Evolutionary conservation across 139 green algal species (phyloP), one percentile per base, ranked within the genome.

Genomic region (Astrephomene gubernaculifera): DNA sequence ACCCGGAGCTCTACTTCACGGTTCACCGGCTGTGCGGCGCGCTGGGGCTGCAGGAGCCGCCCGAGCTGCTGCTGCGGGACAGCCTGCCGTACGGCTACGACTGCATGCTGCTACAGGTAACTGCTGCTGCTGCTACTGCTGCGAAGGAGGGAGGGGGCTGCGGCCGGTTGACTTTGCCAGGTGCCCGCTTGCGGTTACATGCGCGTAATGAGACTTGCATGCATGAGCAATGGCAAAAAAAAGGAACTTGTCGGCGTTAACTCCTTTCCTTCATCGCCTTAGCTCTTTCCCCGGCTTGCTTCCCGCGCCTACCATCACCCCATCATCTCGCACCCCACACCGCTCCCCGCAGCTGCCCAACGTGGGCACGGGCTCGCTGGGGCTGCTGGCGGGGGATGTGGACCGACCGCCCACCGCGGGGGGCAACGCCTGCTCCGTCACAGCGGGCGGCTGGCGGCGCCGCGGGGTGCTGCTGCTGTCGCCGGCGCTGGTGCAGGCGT

Each of bases 391-490:
- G 2, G 39, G 19, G 1, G 75, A 82, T 41, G 39, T 41, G 27
- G 57, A 82, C 57, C 57, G 75, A 7, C 75, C 44, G 29, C 57
- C 27, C 29, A 4, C 39, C 29, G 41, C 9, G 43, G 70, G 43
- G n/a, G n/a, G n/a, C n/a, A n/a, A n/a, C 29, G 70, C 27, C 24
- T n/a, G 10, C 70, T 41, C 29, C 70, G 70, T 43, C 1, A 63
- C 29, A 4, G 35, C 52, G 1, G 61, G 78, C 41, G 54, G 52
- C 33, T 88, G 83, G 83, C 83, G 73, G n/a, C 72, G 83, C 0
- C 72, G 83, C 2, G 83, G 72, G 27, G 45, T 83, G 29, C 83
- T 88, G 63, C 63, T 88, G 61, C 27, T 88, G 14, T 29, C 44
- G 25, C 83, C 72, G 36, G 45, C 41, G 33, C 27, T 88, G n/a